phyloP scores from a whole-genome alignment of 2,329 filamentous ascomycete species.

The Pseudocercospora cruenta region DNA sequence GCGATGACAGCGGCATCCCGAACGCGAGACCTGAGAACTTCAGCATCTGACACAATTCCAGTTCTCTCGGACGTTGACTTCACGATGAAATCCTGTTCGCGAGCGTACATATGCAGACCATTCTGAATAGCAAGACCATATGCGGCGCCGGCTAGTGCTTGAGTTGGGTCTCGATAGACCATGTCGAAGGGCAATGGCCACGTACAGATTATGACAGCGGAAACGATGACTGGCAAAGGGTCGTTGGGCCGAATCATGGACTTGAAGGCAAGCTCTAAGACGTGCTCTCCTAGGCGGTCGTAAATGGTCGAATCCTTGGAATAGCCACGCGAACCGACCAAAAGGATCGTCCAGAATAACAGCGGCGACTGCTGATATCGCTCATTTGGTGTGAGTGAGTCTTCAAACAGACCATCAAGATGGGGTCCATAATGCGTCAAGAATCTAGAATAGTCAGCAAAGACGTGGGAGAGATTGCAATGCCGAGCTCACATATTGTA shows the following conservation, averaged over 20 bases:
- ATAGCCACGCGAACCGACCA: constrained; percentile 11
- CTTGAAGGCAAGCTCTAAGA: constrained; percentile 10
- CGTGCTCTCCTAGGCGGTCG: constrained; percentile 4
- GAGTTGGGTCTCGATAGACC: constrained; percentile 11
- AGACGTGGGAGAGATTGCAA: background rate
- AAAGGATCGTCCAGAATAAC: constrained; percentile 11
- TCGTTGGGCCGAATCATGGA: constrained; percentile 5
- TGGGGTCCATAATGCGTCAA: constrained; percentile 11
- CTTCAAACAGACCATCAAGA: constrained; percentile 12
- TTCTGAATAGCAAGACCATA: constrained; percentile 12
- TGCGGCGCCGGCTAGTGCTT: constrained; percentile 12
- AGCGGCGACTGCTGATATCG: constrained; percentile 9
- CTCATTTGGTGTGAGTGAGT: constrained; percentile 1
- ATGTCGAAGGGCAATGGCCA: constrained; percentile 14
- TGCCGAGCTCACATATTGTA: background rate
- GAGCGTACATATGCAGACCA: constrained; percentile 16
- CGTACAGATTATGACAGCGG: constrained; percentile 10
- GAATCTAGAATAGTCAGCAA: constrained; percentile 5
- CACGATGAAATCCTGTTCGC: constrained; percentile 13
- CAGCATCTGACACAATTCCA: background rate
- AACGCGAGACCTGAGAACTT: background rate
- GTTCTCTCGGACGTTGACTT: background rate
- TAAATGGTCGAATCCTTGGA: constrained; percentile 9
- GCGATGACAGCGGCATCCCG: constrained; percentile 2
- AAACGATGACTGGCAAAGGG: constrained; percentile 4